Conservation (phyloP, 345 rosid genomes). For the Ceriops tagal region DNA sequence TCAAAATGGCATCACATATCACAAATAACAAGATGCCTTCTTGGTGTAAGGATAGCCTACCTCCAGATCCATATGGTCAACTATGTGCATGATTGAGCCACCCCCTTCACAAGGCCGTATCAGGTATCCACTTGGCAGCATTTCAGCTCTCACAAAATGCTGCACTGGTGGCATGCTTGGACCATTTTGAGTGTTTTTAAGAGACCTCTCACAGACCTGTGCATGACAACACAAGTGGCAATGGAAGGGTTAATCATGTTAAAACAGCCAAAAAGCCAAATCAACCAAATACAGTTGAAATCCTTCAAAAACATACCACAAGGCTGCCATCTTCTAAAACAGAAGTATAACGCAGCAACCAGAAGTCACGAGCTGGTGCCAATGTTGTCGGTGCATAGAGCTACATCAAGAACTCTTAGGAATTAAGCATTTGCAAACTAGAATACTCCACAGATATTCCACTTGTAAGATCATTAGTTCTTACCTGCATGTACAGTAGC, state of each 20-base stretch:
- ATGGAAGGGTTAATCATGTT: background rate
- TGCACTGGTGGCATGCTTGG: constrained; percentile 95
- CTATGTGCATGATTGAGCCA: constrained; percentile 92
- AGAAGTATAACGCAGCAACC: constrained; percentile 95
- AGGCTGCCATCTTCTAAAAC: constrained; percentile 99
- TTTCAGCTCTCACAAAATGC: constrained; percentile 98
- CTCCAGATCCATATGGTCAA: constrained; percentile 98
- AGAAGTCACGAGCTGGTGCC: constrained; percentile 99
- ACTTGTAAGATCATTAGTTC: background rate
- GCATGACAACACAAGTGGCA: constrained; percentile 10
- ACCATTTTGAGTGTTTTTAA: constrained; percentile 91
- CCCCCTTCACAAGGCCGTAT: constrained; percentile 98
- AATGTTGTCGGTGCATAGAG: constrained; percentile 97
- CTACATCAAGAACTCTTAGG: constrained; percentile 32
- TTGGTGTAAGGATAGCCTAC: constrained; percentile 27
- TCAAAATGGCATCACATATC: background rate
- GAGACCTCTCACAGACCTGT: constrained; percentile 93
- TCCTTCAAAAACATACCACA: constrained; percentile 51
- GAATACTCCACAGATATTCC: background rate
- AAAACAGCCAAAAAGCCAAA: background rate
- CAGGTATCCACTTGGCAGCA: constrained; percentile 96
- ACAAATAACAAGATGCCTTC: background rate
- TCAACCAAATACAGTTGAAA: background rate
- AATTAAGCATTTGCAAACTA: background rate
- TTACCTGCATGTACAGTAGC: constrained; percentile 98